Evolutionary conservation across 805 yeast genomes (phyloP).

Genomic region (Pichia gijzeniarum): DNA sequence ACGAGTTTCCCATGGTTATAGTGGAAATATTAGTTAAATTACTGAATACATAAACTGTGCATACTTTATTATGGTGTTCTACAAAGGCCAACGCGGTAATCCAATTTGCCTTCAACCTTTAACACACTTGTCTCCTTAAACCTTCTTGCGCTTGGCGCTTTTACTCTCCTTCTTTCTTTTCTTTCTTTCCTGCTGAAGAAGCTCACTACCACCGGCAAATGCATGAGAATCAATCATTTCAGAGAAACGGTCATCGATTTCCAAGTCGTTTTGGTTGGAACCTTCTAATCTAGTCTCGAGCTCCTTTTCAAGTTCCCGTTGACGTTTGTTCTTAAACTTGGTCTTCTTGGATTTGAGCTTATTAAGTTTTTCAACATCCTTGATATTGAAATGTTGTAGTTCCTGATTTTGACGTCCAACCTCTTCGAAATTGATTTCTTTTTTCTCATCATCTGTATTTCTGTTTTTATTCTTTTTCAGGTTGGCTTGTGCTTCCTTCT

Average conservation of each 20-base stretch:
- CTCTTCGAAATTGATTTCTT: conserved; percentile 54
- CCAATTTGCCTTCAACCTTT: not conserved
- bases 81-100: not conserved
- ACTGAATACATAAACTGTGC: too few species aligned
- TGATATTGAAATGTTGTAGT: conserved; percentile 69
- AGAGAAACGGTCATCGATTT: conserved; percentile 78
- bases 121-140: too few species aligned
- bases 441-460: conserved; percentile 30
- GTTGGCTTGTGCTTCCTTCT: conserved; percentile 44
- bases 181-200: conserved; percentile 75
- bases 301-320: conserved; percentile 44
- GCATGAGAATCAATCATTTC: conserved; percentile 81
- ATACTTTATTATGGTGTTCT: not conserved
- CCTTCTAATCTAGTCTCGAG: conserved; percentile 42
- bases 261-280: conserved; percentile 30
- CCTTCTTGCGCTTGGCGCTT: conserved; percentile 6
- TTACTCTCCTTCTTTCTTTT: conserved; percentile 46
- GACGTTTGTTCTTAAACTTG: conserved; percentile 35
- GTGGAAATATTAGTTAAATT: too few species aligned
- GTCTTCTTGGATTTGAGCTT: conserved; percentile 45
- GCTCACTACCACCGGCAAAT: conserved; percentile 87
- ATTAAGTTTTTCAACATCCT: conserved; percentile 69
- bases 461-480: conserved; percentile 25
- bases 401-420: conserved; percentile 60
- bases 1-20: conserved; percentile 3